Conservation (phyloP, 2,329 filamentous ascomycete species). For the Bipolaris zeicola region DNA sequence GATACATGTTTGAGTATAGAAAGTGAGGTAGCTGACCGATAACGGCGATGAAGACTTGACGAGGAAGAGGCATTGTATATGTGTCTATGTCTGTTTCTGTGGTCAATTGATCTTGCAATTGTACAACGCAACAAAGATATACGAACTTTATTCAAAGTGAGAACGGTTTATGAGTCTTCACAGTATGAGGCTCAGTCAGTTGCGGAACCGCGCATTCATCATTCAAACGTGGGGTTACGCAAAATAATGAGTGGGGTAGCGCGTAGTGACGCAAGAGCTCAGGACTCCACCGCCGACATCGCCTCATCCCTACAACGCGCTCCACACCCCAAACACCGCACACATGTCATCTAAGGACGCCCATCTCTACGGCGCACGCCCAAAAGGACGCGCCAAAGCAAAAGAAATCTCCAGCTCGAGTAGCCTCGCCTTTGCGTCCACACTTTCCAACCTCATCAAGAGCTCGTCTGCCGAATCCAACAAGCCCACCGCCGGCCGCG, state of each 20-base stretch:
- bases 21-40: conserved; percentile 43
- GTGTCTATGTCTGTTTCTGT: not conserved
- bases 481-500: conserved; percentile 56
- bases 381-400: conserved; percentile 61
- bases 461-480: conserved; percentile 53
- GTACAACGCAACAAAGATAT: not conserved
- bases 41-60: conserved; percentile 56
- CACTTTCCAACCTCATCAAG: conserved; percentile 78
- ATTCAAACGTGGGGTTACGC: conserved; percentile 21
- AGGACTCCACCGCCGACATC: conserved; percentile 35
- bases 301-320: conserved; percentile 21
- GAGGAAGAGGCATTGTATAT: conserved; percentile 49
- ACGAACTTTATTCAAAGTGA: not conserved
- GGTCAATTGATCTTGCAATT: conserved; percentile 4
- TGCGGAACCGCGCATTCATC: conserved; percentile 17
- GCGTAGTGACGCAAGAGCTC: conserved; percentile 21
- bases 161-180: not conserved
- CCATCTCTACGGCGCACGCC: conserved; percentile 76
- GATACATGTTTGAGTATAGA: conserved; percentile 3
- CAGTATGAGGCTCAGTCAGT: not conserved
- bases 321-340: conserved; percentile 8
- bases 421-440: conserved; percentile 83
- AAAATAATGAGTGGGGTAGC: conserved; percentile 29
- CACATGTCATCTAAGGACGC: conserved; percentile 58
- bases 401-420: conserved; percentile 72